A percentile compares a stretch with the other conserved stretches of the same genome.
Conservation (phyloP, 2,329 filamentous ascomycete genomes). For the Aphanoascus verrucosus region DNA sequence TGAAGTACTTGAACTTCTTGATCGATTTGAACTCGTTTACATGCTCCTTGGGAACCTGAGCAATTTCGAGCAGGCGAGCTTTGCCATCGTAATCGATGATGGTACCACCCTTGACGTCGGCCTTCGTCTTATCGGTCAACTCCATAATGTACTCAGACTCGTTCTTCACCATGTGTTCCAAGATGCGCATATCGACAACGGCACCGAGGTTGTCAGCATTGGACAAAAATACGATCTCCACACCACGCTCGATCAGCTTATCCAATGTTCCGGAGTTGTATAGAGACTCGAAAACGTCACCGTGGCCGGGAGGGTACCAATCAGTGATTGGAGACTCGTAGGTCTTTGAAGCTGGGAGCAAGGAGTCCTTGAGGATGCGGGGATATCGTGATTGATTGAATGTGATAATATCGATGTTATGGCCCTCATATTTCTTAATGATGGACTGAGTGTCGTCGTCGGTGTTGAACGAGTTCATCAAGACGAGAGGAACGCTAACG, state of each 20-base stretch:
- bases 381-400: slow-evolving; percentile 99
- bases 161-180: slow-evolving; percentile 99
- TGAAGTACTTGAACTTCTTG: slow-evolving; percentile 99
- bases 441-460: slow-evolving; percentile 95
- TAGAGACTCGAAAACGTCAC: slow-evolving; percentile 98
- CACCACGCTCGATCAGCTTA: slow-evolving; percentile 85
- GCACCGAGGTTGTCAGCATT: slow-evolving; percentile 98
- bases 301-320: slow-evolving; percentile 98
- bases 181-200: slow-evolving; percentile 92
- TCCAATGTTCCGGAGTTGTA: slow-evolving; percentile 99
- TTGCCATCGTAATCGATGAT: slow-evolving; percentile 99
- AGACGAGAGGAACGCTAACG: slow-evolving; percentile 93
- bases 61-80: slow-evolving; percentile 93
- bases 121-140: slow-evolving; percentile 99
- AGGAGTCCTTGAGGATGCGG: slow-evolving; percentile 94
- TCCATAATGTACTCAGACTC: slow-evolving; percentile 99
- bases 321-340: slow-evolving; percentile 79
- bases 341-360: slow-evolving; percentile 86
- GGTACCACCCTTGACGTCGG: slow-evolving; percentile 99
- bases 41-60: slow-evolving; percentile 98
- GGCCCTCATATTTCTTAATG: slow-evolving; percentile 99
- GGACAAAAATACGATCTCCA: slow-evolving; percentile 97
- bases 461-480: slow-evolving; percentile 99
- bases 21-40: slow-evolving; percentile 99
- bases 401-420: slow-evolving; percentile 98